Evolutionary conservation across 208 protist species (phyloP).

Genomic region (Acanthamoeba royreba): DNA sequence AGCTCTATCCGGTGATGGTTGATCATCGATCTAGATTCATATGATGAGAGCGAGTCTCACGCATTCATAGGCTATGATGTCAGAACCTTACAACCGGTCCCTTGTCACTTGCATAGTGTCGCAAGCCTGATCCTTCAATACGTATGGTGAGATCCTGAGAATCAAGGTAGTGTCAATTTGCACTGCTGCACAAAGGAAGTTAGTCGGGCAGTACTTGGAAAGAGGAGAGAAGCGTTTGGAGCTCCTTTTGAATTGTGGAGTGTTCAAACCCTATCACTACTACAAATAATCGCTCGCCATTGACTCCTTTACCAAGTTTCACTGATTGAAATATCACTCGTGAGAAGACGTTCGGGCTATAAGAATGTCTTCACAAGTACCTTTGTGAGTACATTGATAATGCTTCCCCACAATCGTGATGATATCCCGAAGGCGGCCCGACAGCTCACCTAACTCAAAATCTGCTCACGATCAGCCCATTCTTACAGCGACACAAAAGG

Average conservation of each 20-base stretch:
- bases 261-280: background rate
- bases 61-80: no score
- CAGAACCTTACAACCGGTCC: background rate
- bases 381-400: background rate
- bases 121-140: background rate
- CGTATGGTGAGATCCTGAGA: background rate
- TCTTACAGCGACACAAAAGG: background rate
- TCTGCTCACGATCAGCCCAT: background rate
- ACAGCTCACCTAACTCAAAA: slow-evolving; percentile 12
- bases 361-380: no score
- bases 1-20: background rate
- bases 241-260: background rate
- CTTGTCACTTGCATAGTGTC: background rate
- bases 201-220: background rate
- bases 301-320: background rate
- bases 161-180: background rate
- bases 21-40: background rate
- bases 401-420: background rate
- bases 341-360: no score
- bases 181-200: background rate
- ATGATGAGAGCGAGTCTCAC: no score
- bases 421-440: background rate
- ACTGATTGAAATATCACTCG: no score
- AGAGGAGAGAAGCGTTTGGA: background rate
- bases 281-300: background rate